These are phyloP conservation scores for Cystobasidium tubakii DNA, from an alignment of 768 basidiomycete species.

Conservation along the genomic window DNA sequence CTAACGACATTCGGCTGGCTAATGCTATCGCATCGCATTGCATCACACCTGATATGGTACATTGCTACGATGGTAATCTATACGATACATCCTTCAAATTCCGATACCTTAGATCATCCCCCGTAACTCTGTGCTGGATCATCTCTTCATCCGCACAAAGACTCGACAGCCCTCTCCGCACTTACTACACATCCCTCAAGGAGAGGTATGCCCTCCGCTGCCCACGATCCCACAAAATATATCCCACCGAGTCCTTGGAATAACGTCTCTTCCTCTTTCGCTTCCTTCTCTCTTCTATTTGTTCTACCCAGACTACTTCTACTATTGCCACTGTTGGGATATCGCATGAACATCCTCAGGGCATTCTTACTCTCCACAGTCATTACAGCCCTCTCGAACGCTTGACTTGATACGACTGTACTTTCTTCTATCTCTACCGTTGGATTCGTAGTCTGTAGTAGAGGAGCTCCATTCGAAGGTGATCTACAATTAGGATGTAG, in stretches of 20 bases:
- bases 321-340: not conserved
- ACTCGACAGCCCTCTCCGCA: constrained; percentile 57
- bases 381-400: constrained; percentile 52
- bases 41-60: too few species aligned
- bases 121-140: not conserved
- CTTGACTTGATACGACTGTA: constrained; percentile 36
- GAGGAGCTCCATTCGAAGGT: not conserved
- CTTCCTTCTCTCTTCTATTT: not conserved
- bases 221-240: constrained; percentile 70
- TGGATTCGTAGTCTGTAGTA: constrained; percentile 36
- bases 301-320: not conserved
- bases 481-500: constrained; percentile 32
- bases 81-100: too few species aligned
- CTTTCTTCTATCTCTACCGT: constrained; percentile 9
- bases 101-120: too few species aligned
- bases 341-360: constrained; percentile 1
- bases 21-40: too few species aligned
- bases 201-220: constrained; percentile 66
- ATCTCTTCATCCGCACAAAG: not conserved
- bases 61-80: too few species aligned
- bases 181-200: constrained; percentile 74
- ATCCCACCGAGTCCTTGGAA: constrained; percentile 52
- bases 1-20: too few species aligned
- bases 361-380: constrained; percentile 56
- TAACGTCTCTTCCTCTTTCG: not conserved